Percentiles rank a stretch among this genome's conserved stretches.
Conservation (phyloP, 1,284 basidiomycete species). For the Ceratobasidium sp. region DNA sequence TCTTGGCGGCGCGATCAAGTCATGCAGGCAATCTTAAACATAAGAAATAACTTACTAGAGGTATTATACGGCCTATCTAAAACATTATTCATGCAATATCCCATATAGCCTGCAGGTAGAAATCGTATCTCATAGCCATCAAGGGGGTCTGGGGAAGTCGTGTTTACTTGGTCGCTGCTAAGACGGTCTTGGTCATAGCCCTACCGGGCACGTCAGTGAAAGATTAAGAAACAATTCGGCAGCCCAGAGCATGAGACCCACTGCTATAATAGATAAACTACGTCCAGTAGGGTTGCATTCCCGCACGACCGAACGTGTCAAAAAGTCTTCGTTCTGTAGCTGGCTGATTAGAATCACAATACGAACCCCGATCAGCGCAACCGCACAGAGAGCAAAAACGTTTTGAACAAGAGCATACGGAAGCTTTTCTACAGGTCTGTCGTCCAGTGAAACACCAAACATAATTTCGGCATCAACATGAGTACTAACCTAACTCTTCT, state of each 20-base stretch:
- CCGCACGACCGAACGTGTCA: neutral
- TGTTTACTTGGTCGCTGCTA: neutral
- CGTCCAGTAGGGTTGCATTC: neutral
- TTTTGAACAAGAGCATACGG: constrained; percentile 1
- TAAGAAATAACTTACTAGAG: too few relatives aligned
- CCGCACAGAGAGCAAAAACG: neutral
- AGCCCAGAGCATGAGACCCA: neutral
- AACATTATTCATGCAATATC: too few relatives aligned
- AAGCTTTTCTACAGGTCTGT: constrained; percentile 8
- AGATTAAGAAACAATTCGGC: neutral
- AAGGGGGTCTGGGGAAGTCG: too few relatives aligned
- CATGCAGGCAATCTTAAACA: too few relatives aligned
- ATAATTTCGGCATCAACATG: too few relatives aligned
- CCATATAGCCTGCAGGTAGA: too few relatives aligned
- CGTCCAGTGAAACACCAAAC: neutral
- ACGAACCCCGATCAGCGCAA: neutral
- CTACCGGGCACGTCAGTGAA: neutral
- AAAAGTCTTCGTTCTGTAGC: neutral
- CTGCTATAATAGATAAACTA: neutral
- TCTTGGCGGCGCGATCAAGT: too few relatives aligned
- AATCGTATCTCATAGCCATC: too few relatives aligned
- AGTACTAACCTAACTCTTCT: constrained; percentile 12
- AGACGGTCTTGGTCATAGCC: neutral
- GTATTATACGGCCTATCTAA: too few relatives aligned
- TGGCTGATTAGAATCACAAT: neutral